phyloP scores from a whole-genome alignment of 192 early-diverging fungal species.

The Umbelopsis vinacea region DNA sequence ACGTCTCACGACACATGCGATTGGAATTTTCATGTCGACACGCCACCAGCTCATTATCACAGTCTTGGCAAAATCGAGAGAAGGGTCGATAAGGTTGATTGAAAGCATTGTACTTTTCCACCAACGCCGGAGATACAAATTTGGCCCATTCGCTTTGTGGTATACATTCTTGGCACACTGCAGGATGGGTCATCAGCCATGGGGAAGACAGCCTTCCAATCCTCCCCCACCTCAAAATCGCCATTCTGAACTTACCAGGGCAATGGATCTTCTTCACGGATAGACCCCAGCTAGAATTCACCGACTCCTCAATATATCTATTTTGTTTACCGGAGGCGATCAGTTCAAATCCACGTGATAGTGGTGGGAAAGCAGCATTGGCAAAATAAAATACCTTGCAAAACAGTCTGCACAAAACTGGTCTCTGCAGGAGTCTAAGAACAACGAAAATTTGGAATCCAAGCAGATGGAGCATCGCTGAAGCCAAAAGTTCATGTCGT shows the following conservation, averaged over 20 bases:
- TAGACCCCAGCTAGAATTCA: conserved; percentile 18
- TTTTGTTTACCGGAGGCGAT: not conserved
- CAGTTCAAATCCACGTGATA: not conserved
- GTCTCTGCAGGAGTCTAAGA: conserved; percentile 40
- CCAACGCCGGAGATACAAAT: conserved; percentile 15
- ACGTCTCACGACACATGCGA: conserved; percentile 12
- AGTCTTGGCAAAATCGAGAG: conserved; percentile 14
- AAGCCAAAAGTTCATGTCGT: conserved; percentile 40
- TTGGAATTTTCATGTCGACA: not conserved
- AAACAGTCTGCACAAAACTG: conserved; percentile 45
- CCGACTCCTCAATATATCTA: conserved; percentile 27
- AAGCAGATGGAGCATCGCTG: conserved; percentile 44
- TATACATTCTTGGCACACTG: conserved; percentile 22
- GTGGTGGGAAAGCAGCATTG: not conserved
- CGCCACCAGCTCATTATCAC: not conserved
- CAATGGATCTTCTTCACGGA: conserved; percentile 16
- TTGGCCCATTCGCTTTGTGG: conserved; percentile 21
- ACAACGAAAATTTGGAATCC: conserved; percentile 37
- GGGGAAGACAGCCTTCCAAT: not conserved
- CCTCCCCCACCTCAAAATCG: no score
- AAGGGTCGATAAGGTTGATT: conserved; percentile 10
- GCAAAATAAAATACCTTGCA: conserved; percentile 25
- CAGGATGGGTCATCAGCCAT: not conserved
- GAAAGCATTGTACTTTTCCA: conserved; percentile 1
- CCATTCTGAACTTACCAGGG: not conserved